Evolutionary conservation across 2,329 filamentous ascomycete genomes (phyloP).

Genomic region (Ophiostoma montium): DNA sequence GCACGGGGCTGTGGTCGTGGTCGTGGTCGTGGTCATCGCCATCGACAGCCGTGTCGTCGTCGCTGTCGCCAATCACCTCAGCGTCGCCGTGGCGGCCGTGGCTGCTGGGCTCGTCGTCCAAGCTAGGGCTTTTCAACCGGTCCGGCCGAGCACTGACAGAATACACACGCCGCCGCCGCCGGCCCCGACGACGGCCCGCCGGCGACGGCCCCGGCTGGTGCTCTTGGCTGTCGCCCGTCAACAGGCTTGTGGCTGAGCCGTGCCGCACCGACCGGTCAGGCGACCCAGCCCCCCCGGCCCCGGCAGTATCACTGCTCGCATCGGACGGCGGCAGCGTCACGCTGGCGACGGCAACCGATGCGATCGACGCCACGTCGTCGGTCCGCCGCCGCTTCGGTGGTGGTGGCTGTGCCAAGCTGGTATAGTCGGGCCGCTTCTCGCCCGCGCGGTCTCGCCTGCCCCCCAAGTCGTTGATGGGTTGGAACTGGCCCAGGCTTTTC

Average conservation of each 20-base stretch:
- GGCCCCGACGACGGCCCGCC: background rate
- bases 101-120: background rate
- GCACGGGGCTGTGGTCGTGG: background rate
- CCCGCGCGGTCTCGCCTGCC: background rate
- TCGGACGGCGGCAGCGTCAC: background rate
- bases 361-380: background rate
- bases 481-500: background rate
- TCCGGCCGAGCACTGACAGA: background rate
- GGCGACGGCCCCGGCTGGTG: background rate
- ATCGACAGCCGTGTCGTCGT: background rate
- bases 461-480: background rate
- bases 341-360: too few relatives aligned
- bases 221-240: background rate
- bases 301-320: too few relatives aligned
- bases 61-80: background rate
- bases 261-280: background rate
- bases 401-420: background rate
- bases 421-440: too few relatives aligned
- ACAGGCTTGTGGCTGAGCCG: background rate
- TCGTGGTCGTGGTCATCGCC: background rate
- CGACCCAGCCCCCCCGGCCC: background rate
- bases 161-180: background rate
- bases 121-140: background rate
- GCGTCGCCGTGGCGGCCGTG: background rate
- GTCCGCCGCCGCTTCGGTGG: background rate